Evolutionary conservation across 208 protist genomes (phyloP).

Genomic region (Leishmania aethiopica): DNA sequence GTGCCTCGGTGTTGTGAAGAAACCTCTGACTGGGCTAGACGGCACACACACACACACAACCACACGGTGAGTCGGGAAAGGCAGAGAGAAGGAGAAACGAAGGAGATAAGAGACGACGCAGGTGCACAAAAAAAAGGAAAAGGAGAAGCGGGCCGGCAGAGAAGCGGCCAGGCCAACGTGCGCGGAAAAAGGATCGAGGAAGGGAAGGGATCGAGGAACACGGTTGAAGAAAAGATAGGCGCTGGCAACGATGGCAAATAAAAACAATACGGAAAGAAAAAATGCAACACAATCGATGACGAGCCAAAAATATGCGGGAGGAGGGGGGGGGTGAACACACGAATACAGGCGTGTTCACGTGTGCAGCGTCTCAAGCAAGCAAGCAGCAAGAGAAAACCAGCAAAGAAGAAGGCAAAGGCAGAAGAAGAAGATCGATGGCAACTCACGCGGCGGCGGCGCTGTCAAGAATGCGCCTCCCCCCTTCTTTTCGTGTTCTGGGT

Average conservation of each 20-base stretch:
- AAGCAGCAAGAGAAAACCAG: background rate
- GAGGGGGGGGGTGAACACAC: background rate
- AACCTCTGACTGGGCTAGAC: background rate
- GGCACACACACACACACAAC: background rate
- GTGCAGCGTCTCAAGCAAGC: background rate
- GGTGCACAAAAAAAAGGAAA: no score
- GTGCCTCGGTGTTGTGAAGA: background rate
- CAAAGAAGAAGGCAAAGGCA: background rate
- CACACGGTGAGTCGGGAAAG: background rate
- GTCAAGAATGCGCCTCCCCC: background rate
- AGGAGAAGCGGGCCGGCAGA: background rate
- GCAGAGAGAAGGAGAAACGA: background rate
- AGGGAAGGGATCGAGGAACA: no score
- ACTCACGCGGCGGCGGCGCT: background rate
- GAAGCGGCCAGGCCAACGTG: background rate
- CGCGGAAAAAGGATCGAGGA: background rate
- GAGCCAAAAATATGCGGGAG: background rate
- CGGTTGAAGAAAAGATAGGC: background rate
- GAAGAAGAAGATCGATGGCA: background rate
- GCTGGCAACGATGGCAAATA: background rate
- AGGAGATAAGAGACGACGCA: background rate
- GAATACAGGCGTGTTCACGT: background rate
- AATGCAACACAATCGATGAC: background rate
- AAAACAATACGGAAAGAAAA: background rate
- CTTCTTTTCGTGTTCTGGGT: background rate